Evolutionary conservation across 345 rosid species (phyloP).

Genomic region (Tarenaya hassleriana): DNA sequence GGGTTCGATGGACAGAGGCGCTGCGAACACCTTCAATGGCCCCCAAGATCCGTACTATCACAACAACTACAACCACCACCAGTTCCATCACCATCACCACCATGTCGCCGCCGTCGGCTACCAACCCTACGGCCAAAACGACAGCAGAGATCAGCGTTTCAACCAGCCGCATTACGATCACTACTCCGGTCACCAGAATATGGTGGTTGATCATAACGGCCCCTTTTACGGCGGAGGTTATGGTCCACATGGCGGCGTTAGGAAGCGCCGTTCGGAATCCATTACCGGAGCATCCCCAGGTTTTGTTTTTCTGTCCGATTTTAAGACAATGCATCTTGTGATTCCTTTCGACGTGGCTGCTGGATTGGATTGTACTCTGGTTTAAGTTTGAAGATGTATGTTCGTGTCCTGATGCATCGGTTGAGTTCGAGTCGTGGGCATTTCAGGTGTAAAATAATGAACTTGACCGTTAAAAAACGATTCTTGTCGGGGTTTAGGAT

Average conservation of each 20-base stretch:
- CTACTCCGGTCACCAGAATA: constrained; percentile 27
- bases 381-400: no score
- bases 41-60: constrained; percentile 27
- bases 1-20: constrained; percentile 23
- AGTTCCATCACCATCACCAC: constrained; percentile 22
- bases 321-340: background rate
- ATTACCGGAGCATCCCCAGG: constrained; percentile 30
- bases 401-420: no score
- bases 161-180: constrained; percentile 28
- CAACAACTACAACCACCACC: constrained; percentile 18
- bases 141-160: constrained; percentile 27
- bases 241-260: constrained; percentile 28
- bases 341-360: no score
- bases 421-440: no score
- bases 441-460: no score
- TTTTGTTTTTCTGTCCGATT: constrained; percentile 11
- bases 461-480: no score
- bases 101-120: constrained; percentile 24
- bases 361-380: no score
- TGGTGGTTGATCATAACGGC: constrained; percentile 28
- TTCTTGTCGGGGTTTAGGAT: no score
- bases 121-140: constrained; percentile 26
- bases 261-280: constrained; percentile 44
- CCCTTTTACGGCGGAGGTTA: constrained; percentile 17
- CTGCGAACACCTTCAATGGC: constrained; percentile 18